These are phyloP conservation scores for Sisymbrium altissimum DNA, from an alignment of 345 rosid species.

Conservation along the genomic window DNA sequence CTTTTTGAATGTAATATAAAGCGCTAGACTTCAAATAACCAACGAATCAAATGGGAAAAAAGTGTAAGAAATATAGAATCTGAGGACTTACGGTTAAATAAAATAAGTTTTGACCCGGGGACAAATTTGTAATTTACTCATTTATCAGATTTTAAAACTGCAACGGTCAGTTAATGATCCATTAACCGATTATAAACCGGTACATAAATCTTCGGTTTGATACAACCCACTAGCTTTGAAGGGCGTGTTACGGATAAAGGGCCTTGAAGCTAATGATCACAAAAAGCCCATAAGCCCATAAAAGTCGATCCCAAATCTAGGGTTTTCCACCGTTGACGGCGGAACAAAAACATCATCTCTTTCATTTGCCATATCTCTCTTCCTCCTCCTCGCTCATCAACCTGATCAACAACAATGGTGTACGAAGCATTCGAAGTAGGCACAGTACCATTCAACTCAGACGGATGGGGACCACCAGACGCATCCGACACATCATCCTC, in stretches of 20 bases:
- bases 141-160: background rate
- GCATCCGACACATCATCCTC: constrained; percentile 25
- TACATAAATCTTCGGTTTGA: background rate
- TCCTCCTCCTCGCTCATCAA: constrained; percentile 9
- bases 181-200: background rate
- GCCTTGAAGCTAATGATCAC: background rate
- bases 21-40: background rate
- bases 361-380: background rate
- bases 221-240: background rate
- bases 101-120: background rate
- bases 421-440: constrained; percentile 66
- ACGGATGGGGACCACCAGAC: constrained; percentile 90
- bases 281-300: constrained; percentile 4
- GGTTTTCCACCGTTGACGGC: constrained; percentile 9
- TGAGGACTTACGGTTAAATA: background rate
- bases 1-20: background rate
- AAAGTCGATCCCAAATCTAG: constrained; percentile 1
- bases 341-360: background rate
- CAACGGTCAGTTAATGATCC: background rate
- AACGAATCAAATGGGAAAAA: background rate
- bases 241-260: background rate
- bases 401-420: too few species aligned
- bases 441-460: constrained; percentile 83
- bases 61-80: background rate
- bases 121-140: background rate